Conservation (phyloP, 179 eudicot genomes). For the Vitellaria paradoxa region DNA sequence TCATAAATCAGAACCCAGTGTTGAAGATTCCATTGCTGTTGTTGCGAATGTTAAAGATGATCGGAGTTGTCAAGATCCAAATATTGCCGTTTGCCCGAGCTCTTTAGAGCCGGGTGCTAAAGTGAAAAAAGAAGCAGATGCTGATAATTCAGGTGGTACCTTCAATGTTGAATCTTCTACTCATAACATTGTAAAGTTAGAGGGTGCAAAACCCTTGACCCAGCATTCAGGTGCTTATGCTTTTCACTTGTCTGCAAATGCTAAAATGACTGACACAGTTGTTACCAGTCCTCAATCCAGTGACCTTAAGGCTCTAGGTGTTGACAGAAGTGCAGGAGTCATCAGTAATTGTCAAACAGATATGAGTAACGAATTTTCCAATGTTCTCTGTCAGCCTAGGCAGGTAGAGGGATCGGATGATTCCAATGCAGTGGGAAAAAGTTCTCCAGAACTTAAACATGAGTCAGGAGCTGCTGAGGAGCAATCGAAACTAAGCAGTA, state of each 20-base stretch:
- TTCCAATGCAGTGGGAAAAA: constrained; percentile 27
- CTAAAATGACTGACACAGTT: constrained; percentile 22
- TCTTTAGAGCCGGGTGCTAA: constrained; percentile 23
- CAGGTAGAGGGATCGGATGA: constrained; percentile 31
- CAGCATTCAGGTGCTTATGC: constrained; percentile 26
- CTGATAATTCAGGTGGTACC: constrained; percentile 24
- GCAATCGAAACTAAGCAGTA: constrained; percentile 30
- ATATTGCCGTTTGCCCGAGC: constrained; percentile 13
- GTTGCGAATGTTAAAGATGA: constrained; percentile 25
- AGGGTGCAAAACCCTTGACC: constrained; percentile 19
- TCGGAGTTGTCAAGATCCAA: constrained; percentile 19
- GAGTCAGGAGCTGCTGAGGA: constrained; percentile 35
- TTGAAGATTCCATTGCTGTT: constrained; percentile 29
- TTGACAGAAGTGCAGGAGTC: constrained; percentile 28
- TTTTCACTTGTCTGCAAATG: constrained; percentile 25
- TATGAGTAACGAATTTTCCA: constrained; percentile 29
- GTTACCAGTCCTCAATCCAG: constrained; percentile 19
- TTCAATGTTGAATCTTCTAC: constrained; percentile 25
- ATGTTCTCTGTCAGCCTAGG: constrained; percentile 20
- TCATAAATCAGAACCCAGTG: constrained; percentile 27
- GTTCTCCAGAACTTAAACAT: constrained; percentile 36
- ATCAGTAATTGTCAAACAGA: constrained; percentile 26
- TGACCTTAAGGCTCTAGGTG: constrained; percentile 35
- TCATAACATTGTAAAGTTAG: constrained; percentile 29
- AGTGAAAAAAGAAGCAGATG: constrained; percentile 28